Evolutionary conservation across 2,329 filamentous ascomycete species (phyloP).

Genomic region (Trichophyton simii): DNA sequence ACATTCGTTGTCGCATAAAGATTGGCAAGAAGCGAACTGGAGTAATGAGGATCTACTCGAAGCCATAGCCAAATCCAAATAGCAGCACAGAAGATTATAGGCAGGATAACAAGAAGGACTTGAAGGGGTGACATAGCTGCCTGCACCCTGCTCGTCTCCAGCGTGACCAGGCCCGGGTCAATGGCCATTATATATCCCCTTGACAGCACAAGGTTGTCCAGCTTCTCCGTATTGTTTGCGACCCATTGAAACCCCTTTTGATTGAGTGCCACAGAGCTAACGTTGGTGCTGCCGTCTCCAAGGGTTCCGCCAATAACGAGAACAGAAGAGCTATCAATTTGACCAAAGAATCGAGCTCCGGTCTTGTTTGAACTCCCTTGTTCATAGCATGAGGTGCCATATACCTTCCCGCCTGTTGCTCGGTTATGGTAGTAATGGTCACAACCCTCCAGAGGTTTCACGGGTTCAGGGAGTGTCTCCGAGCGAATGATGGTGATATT

Average conservation of each 20-base stretch:
- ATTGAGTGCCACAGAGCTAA: slow-evolving; percentile 9
- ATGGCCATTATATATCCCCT: slow-evolving; percentile 11
- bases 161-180: slow-evolving; percentile 5
- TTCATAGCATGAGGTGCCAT: slow-evolving; percentile 9
- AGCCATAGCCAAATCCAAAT: slow-evolving; percentile 7
- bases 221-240: slow-evolving; percentile 5
- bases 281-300: slow-evolving; percentile 8
- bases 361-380: neutral
- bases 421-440: slow-evolving; percentile 8
- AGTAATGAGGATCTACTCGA: slow-evolving; percentile 8
- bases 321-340: slow-evolving; percentile 9
- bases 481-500: slow-evolving; percentile 10
- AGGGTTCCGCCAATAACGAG: slow-evolving; percentile 8
- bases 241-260: slow-evolving; percentile 9
- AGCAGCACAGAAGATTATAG: slow-evolving; percentile 8
- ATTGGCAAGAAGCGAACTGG: slow-evolving; percentile 10
- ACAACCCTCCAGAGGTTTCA: slow-evolving; percentile 8
- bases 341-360: slow-evolving; percentile 9
- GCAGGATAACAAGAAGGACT: slow-evolving; percentile 8
- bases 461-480: slow-evolving; percentile 10
- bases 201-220: slow-evolving; percentile 9
- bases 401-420: slow-evolving; percentile 8
- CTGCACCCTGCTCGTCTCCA: slow-evolving; percentile 7
- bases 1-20: slow-evolving; percentile 12
- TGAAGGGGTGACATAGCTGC: slow-evolving; percentile 11